These are phyloP conservation scores for Ambrosia hybrid DNA, from an alignment of 140 eudicot genomes.

Conservation along the genomic window DNA sequence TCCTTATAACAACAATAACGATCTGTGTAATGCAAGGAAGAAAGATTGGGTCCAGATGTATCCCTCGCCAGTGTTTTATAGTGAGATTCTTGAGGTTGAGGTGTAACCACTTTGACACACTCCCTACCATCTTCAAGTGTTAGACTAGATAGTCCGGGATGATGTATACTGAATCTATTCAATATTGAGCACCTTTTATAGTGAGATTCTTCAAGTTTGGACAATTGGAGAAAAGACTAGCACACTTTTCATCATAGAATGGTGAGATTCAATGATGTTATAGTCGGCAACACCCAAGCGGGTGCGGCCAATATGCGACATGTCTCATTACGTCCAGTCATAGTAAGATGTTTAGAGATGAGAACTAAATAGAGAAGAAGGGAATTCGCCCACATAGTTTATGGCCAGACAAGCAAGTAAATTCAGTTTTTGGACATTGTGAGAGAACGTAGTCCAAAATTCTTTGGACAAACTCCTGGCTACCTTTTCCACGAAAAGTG, in stretches of 20 bases:
- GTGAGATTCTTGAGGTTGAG: conserved; percentile 5
- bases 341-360: neutral
- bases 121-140: neutral
- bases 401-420: neutral
- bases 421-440: neutral
- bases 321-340: neutral
- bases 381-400: neutral
- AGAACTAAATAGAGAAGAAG: too few species aligned
- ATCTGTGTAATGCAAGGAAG: neutral
- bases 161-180: neutral
- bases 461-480: neutral
- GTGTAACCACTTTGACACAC: neutral
- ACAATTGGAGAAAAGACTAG: conserved; percentile 8
- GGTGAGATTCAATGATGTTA: conserved; percentile 20
- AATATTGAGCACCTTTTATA: neutral
- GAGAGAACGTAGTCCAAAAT: neutral
- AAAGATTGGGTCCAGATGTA: neutral
- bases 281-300: conserved; percentile 10
- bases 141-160: conserved; percentile 10
- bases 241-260: neutral
- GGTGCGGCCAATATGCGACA: neutral
- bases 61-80: neutral
- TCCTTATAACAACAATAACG: neutral
- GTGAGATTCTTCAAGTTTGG: conserved; percentile 17
- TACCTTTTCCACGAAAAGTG: neutral